phyloP scores from a whole-genome alignment of 148 eudicot genomes.

The Salicornia ramosissima region DNA sequence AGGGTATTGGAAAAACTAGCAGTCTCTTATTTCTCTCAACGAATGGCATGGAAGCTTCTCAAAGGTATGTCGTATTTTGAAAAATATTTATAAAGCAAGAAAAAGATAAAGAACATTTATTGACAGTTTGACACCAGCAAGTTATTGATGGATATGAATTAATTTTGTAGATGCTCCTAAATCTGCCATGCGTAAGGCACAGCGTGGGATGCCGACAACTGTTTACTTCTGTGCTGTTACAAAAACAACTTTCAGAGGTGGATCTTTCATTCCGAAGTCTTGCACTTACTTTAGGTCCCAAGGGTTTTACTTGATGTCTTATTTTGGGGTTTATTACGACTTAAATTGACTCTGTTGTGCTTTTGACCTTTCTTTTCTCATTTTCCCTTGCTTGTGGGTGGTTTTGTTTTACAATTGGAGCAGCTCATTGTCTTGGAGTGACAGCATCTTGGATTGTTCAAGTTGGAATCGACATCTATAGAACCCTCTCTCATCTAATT shows the following conservation, averaged over 20 bases:
- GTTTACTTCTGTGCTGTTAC: constrained; percentile 51
- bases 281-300: neutral
- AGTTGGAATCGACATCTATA: constrained; percentile 68
- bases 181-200: constrained; percentile 81
- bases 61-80: constrained; percentile 48
- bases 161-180: constrained; percentile 66
- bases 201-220: constrained; percentile 60
- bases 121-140: neutral
- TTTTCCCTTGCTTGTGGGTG: constrained; percentile 1
- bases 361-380: constrained; percentile 1
- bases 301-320: neutral
- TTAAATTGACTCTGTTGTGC: neutral
- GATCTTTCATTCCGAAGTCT: constrained; percentile 11
- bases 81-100: neutral
- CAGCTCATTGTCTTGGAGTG: constrained; percentile 83
- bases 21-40: constrained; percentile 67
- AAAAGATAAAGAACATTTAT: neutral
- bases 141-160: constrained; percentile 5
- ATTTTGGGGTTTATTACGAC: neutral
- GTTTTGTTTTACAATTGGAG: constrained; percentile 7
- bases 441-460: constrained; percentile 93
- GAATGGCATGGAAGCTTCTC: constrained; percentile 95
- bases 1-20: constrained; percentile 82
- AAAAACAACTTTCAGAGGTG: constrained; percentile 83
- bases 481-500: constrained; percentile 37